A percentile compares a stretch with the other conserved stretches of the same genome.
These are phyloP conservation scores for Arachis monticola DNA, from an alignment of 331 rosid species.

Conservation along the genomic window DNA sequence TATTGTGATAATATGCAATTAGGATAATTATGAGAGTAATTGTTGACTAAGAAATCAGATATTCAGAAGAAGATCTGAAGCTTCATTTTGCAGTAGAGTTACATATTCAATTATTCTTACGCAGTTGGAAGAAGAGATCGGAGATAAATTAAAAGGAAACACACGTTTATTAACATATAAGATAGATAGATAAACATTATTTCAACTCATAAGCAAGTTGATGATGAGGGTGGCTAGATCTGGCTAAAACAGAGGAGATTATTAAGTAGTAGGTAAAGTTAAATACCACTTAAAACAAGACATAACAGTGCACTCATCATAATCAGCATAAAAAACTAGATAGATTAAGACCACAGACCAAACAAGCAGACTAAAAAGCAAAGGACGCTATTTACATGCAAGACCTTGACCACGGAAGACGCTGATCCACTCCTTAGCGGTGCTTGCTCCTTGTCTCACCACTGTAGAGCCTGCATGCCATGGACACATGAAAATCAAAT, in stretches of 20 bases:
- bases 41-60: neutral
- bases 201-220: no score
- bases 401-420: neutral
- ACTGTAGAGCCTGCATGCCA: slow-evolving; percentile 77
- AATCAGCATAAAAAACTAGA: neutral
- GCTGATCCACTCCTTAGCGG: slow-evolving; percentile 45
- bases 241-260: neutral
- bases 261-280: neutral
- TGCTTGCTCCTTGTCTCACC: slow-evolving; percentile 79
- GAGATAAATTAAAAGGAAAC: neutral
- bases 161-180: neutral
- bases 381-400: slow-evolving; percentile 55
- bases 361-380: slow-evolving; percentile 11
- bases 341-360: no score
- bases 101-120: neutral
- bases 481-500: slow-evolving; percentile 25
- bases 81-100: neutral
- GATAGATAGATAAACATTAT: no score
- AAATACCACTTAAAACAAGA: neutral
- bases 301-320: no score
- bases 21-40: neutral
- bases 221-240: neutral
- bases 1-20: slow-evolving; percentile 10
- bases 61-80: neutral
- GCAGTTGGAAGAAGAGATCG: neutral